These are phyloP conservation scores for Russula sp. DNA, from an alignment of 768 basidiomycete species.

Conservation along the genomic window DNA sequence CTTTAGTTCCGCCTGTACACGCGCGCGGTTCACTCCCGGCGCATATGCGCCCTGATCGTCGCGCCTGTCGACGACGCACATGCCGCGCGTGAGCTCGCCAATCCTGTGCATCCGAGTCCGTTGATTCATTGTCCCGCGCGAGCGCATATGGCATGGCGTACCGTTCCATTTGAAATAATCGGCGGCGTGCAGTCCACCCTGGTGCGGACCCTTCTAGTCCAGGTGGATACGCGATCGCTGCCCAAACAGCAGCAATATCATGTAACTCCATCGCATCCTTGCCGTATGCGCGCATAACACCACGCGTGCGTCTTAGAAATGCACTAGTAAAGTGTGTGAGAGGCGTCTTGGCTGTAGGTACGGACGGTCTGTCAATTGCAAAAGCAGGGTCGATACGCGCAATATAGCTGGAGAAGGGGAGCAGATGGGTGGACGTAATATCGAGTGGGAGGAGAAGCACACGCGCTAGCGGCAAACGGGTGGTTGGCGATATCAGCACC, in stretches of 20 bases:
- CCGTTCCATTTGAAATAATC: constrained; percentile 29
- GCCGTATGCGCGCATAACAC: constrained; percentile 75
- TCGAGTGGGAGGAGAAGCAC: constrained; percentile 76
- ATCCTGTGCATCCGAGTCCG: constrained; percentile 40
- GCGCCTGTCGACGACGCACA: constrained; percentile 82
- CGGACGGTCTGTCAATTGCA: constrained; percentile 51
- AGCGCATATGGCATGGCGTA: neutral
- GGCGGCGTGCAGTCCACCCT: constrained; percentile 53
- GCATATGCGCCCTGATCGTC: constrained; percentile 62
- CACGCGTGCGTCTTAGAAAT: constrained; percentile 69
- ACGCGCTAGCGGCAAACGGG: constrained; percentile 59
- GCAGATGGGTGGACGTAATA: constrained; percentile 74
- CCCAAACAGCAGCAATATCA: constrained; percentile 88
- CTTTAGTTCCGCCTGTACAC: constrained; percentile 55
- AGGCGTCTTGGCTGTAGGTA: constrained; percentile 48
- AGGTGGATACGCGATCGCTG: constrained; percentile 70
- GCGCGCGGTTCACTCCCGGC: constrained; percentile 61
- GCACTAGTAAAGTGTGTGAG: constrained; percentile 76
- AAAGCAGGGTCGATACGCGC: constrained; percentile 61
- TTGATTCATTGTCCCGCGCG: neutral
- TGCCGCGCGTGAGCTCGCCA: constrained; percentile 81
- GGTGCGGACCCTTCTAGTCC: constrained; percentile 34
- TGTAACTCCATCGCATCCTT: constrained; percentile 88
- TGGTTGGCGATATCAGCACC: constrained; percentile 48
- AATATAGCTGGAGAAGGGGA: constrained; percentile 67